Conservation (phyloP, 192 early-diverging fungal species). For the Funneliformis mosseae region DNA sequence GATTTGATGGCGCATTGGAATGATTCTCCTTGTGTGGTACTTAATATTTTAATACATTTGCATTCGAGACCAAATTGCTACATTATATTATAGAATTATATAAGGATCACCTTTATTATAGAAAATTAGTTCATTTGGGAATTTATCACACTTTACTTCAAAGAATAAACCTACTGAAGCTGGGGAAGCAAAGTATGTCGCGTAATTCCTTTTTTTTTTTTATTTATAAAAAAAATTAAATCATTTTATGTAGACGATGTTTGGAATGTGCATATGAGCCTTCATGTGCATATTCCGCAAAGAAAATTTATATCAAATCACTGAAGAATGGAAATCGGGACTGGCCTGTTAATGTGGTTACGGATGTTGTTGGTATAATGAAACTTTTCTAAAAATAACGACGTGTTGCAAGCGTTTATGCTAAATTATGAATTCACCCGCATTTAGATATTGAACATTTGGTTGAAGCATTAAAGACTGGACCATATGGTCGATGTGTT, state of each 20-base stretch:
- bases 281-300: conserved; percentile 65
- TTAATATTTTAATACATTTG: background rate
- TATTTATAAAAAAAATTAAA: background rate
- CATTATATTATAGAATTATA: conserved; percentile 32
- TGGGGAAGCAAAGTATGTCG: conserved; percentile 45
- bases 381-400: background rate
- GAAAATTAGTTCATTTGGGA: conserved; percentile 60
- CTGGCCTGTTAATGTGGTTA: conserved; percentile 63
- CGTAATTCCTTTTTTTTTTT: background rate
- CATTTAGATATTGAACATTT: conserved; percentile 55
- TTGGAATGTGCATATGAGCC: conserved; percentile 54
- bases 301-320: conserved; percentile 54
- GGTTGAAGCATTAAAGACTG: conserved; percentile 46
- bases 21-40: conserved; percentile 26
- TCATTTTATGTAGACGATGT: conserved; percentile 42
- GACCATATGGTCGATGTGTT: conserved; percentile 67
- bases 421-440: background rate
- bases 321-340: conserved; percentile 40
- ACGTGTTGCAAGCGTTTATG: background rate
- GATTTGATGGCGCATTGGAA: conserved; percentile 28
- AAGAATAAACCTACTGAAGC: conserved; percentile 60
- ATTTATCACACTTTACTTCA: conserved; percentile 58
- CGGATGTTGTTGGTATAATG: conserved; percentile 40
- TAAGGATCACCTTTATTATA: conserved; percentile 39
- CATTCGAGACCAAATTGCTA: background rate